Conservation (phyloP, 768 basidiomycete genomes). For the Mycena metata region DNA sequence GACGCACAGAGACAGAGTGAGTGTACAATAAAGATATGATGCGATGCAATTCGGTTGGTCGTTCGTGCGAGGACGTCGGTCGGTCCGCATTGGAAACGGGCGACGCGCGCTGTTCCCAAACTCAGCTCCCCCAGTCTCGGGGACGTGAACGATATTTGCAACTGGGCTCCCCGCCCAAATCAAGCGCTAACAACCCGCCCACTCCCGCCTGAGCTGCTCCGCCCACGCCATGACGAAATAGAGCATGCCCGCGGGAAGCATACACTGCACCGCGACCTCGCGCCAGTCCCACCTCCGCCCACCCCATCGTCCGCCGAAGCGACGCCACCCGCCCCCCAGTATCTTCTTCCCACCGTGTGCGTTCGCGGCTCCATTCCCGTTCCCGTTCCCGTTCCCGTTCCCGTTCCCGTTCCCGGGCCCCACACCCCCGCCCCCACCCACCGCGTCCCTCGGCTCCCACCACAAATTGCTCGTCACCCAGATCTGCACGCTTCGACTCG, state of each 20-base stretch:
- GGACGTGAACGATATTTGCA: too few species aligned
- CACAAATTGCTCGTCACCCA: constrained; percentile 96
- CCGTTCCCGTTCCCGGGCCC: constrained; percentile 22
- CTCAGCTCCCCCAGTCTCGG: too few species aligned
- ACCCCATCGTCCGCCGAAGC: constrained; percentile 65
- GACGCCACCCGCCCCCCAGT: constrained; percentile 51
- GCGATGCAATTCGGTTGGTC: too few species aligned
- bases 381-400: constrained; percentile 34
- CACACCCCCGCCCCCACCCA: not conserved
- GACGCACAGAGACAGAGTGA: not conserved
- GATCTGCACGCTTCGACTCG: constrained; percentile 87
- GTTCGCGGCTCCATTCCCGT: not conserved
- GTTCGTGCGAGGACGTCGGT: too few species aligned
- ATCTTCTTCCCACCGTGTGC: not conserved
- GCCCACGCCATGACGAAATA: constrained; percentile 90
- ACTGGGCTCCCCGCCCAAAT: too few species aligned
- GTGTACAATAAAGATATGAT: constrained; percentile 7
- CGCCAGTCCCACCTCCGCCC: constrained; percentile 87
- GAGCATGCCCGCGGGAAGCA: constrained; percentile 78
- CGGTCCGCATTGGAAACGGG: too few species aligned
- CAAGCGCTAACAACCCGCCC: constrained; percentile 38
- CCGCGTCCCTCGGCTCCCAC: constrained; percentile 55
- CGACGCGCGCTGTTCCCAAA: too few species aligned
- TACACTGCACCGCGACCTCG: constrained; percentile 76
- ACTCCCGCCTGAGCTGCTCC: constrained; percentile 63